Base-by-base conservation (phyloP, 148 eudicot genomes). In the Euryodendron excelsum region DNA sequence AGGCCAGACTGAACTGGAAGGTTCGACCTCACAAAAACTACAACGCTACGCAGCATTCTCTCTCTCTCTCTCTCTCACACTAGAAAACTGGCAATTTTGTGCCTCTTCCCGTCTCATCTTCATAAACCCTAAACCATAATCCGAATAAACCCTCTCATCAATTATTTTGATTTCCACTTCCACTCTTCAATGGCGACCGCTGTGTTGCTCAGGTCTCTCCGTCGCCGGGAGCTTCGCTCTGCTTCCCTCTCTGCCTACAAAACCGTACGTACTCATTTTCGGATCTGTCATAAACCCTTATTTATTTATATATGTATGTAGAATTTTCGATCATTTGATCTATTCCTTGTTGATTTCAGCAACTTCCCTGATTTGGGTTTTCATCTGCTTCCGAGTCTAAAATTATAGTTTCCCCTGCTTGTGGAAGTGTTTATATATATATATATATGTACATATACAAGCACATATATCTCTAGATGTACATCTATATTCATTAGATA, bases 211-310 rank as follows among this genome's bases (percentile, higher is more conserved):
- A 66, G 82, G 52, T 64, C 78, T 37, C 65, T 79, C 8, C 71
- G 82, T 7, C 77, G 82, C 31, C 82, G 82, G 12, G 82, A 79
- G 17, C 44, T 79, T 37, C 23, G 34, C 28, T 34, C 73, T 20
- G 52, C 81, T 64, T 73, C 82, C 28, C 60, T 79, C 17, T 65
- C 82, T 52, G 77, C 73, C 62, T 79, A 18, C 72, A 64, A 74
- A 73, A 73, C 82, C 3, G 82, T 79, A 61, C 14, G 72, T 76
- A 8, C 47, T 39, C 31, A n/a, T 73, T 33, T 55, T 21, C 21
- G 12, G 15, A 3, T 14, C 17, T 44, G 27, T 69, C 50, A 11
- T 23, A 37, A n/a, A 3, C 21, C 14, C 13, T 0, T 66, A 21
- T 27, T 68, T 41, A 14, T 14, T 44, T 7, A 69, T 27, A 13